Base-by-base conservation (phyloP, 192 early-diverging fungal species). In the Coemansia sp. region DNA sequence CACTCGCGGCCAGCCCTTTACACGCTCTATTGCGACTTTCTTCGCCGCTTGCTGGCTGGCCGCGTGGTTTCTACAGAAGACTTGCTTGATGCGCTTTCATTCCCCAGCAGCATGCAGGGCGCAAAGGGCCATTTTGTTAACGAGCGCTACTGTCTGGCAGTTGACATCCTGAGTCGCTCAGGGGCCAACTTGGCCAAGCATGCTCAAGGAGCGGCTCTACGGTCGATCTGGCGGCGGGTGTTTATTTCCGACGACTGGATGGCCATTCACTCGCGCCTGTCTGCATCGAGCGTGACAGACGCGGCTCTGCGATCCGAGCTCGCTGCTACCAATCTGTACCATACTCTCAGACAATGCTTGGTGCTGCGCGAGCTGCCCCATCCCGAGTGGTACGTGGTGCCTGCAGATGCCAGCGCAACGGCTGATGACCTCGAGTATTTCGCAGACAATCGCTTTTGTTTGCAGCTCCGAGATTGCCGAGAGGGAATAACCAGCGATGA, bases 221-320 rank as follows among this genome's bases (percentile, higher is more conserved):
- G 61, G 7, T 70, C 72, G 13, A 68, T 71, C 23, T 79, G 77
- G 77, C 72, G 77, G n/a, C 77, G 77, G 11, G 64, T 71, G 13
- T 79, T 68, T 19, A 23, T 70, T 16, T 67, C 54, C 32, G 77
- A 79, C 58, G 61, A 79, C 48, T 79, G 77, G 77, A 25, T 5
- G 0, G 54, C 24, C 24, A 60, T 74, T 4, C 67, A 47, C 18
- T 39, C 23, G 45, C 51, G 42, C 0, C 39, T 68, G 14, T 29
- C 60, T 7, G 54, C 66, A 10, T 4, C 24, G 16, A 62, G 67
- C 10, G 47, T 66, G 13, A 66, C 75, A 4, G 75, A 72, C 61
- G 49, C 32, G 24, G 58, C 56, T 20, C 45, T 78, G 59, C 65
- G 75, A 23, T 29, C 48, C 10, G 66, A 62, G 50, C 69, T 78